These are phyloP conservation scores for Coelastrella sp. DNA, from an alignment of 139 green algal species.

Conservation along the genomic window DNA sequence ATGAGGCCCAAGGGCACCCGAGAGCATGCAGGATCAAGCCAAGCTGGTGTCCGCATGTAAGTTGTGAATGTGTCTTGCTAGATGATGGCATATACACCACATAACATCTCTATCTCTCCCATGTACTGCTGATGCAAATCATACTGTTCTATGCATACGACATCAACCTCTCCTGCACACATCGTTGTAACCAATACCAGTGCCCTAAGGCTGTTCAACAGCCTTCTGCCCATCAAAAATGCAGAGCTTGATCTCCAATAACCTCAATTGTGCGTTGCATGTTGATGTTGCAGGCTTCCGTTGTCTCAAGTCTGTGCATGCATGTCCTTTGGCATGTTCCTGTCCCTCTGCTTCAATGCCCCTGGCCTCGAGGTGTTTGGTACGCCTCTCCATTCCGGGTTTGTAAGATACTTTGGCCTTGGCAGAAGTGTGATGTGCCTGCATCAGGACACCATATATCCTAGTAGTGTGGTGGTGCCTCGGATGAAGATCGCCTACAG, in stretches of 20 bases:
- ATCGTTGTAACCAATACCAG: no score
- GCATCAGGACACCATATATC: constrained; percentile 69
- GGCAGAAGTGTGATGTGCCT: constrained; percentile 80
- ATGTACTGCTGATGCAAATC: no score
- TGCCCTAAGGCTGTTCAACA: no score
- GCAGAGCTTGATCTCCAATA: background rate
- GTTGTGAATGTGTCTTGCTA: background rate
- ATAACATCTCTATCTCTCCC: no score
- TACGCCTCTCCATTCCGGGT: constrained; percentile 66
- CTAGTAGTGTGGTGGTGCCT: constrained; percentile 70
- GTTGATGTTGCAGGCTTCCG: constrained; percentile 59
- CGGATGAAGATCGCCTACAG: constrained; percentile 55
- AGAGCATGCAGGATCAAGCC: constrained; percentile 3
- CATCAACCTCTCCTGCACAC: no score
- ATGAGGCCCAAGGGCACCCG: constrained; percentile 69
- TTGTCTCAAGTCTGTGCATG: constrained; percentile 73
- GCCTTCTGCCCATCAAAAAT: no score
- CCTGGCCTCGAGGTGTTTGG: constrained; percentile 64
- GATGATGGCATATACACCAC: no score
- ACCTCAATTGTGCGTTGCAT: background rate
- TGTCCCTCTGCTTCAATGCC: constrained; percentile 63
- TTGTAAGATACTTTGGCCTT: constrained; percentile 86
- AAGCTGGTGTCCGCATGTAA: background rate
- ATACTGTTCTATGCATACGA: no score
- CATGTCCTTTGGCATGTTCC: constrained; percentile 83